phyloP scores from a whole-genome alignment of 1,139 yeast species.

The Petasospora rhodanensis region DNA sequence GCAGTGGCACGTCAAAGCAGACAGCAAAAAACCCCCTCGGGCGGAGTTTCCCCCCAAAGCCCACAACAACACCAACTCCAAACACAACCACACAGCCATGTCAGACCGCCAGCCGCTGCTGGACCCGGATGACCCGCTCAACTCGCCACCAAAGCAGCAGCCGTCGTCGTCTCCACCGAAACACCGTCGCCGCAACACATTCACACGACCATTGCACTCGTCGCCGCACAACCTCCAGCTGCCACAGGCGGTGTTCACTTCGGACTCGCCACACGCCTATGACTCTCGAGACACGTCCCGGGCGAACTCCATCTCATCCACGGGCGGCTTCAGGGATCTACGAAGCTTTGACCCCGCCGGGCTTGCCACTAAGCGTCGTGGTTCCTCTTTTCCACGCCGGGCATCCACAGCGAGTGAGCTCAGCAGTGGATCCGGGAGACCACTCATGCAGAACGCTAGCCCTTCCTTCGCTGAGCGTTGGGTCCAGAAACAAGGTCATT shows the following conservation, averaged over 20 bases:
- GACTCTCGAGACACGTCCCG: conserved; percentile 6
- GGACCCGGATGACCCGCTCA: conserved; percentile 9
- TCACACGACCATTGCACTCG: conserved; percentile 9
- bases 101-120: conserved; percentile 8
- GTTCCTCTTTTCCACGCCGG: conserved; percentile 6
- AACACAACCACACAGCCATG: not conserved
- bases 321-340: conserved; percentile 15
- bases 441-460: conserved; percentile 8
- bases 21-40: no score
- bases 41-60: no score
- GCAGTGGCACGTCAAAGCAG: no score
- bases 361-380: conserved; percentile 9
- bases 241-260: no score
- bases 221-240: conserved; percentile 3
- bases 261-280: no score
- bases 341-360: conserved; percentile 17
- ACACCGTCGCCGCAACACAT: conserved; percentile 13
- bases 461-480: conserved; percentile 27
- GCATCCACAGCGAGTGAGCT: conserved; percentile 6
- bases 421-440: conserved; percentile 1
- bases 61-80: not conserved
- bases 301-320: conserved; percentile 10
- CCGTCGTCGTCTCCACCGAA: no score
- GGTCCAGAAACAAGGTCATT: conserved; percentile 20
- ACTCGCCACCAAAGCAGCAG: conserved; percentile 6